phyloP scores from a whole-genome alignment of 2,329 filamentous ascomycete genomes.

The Chrysoporthe austroafricana region DNA sequence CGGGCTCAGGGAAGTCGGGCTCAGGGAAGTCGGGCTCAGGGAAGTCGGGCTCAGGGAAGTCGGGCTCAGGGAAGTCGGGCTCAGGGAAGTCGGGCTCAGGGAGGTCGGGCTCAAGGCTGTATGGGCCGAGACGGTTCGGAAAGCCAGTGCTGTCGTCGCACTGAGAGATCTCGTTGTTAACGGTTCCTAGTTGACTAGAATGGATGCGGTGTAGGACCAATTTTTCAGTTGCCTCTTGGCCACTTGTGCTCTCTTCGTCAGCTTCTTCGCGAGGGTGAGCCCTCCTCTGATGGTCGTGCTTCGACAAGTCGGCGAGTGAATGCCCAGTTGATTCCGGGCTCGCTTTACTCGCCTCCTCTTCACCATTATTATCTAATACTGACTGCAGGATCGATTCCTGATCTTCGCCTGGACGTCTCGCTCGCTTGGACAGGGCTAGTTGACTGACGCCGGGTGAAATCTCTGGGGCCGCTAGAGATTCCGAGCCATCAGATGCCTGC shows the following conservation, averaged over 20 bases:
- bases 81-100: not conserved
- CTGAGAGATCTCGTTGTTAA: not conserved
- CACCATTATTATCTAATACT: not conserved
- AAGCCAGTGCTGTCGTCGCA: not conserved
- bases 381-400: no score
- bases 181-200: not conserved
- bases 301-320: not conserved
- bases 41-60: no score
- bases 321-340: not conserved
- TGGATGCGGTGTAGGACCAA: not conserved
- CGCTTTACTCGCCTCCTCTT: not conserved
- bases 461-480: not conserved
- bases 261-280: not conserved
- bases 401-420: not conserved
- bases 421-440: not conserved
- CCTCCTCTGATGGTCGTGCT: not conserved
- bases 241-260: not conserved
- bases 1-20: no score
- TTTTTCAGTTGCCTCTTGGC: not conserved
- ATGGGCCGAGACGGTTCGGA: not conserved
- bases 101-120: not conserved
- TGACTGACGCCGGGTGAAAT: constrained; percentile 25
- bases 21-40: no score
- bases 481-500: not conserved
- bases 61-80: no score